These are phyloP conservation scores for Perkinsus olseni DNA, from an alignment of 169 alveolate genomes.

Conservation along the genomic window DNA sequence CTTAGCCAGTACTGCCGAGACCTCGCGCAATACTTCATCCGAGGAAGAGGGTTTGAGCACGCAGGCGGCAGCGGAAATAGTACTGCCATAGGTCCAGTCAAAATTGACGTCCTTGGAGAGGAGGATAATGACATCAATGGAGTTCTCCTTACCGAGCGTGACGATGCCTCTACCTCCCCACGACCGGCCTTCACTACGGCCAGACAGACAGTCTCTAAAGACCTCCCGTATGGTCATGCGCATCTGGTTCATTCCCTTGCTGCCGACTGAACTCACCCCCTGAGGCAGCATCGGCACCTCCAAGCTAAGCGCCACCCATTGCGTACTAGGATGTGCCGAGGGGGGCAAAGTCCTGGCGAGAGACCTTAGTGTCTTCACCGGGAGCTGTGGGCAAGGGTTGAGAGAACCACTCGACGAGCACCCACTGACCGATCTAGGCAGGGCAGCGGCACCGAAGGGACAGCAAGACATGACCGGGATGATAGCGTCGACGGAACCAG, in stretches of 20 bases:
- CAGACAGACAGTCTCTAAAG: background rate
- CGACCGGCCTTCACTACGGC: background rate
- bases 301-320: background rate
- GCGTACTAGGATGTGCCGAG: too few relatives aligned
- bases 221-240: background rate
- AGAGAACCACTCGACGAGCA: background rate
- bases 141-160: background rate
- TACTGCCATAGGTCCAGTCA: background rate
- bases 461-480: background rate
- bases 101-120: background rate
- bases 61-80: background rate
- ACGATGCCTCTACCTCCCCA: background rate
- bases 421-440: background rate
- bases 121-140: background rate
- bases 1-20: background rate
- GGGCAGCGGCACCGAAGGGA: background rate
- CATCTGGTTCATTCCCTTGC: background rate
- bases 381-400: background rate
- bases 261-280: background rate
- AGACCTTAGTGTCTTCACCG: background rate
- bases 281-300: background rate
- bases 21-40: too few relatives aligned
- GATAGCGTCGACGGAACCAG: background rate
- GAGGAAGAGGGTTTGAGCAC: background rate
- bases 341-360: background rate